Conservation (phyloP, 1,284 basidiomycete species). For the Gastroboletus turbinatus region DNA sequence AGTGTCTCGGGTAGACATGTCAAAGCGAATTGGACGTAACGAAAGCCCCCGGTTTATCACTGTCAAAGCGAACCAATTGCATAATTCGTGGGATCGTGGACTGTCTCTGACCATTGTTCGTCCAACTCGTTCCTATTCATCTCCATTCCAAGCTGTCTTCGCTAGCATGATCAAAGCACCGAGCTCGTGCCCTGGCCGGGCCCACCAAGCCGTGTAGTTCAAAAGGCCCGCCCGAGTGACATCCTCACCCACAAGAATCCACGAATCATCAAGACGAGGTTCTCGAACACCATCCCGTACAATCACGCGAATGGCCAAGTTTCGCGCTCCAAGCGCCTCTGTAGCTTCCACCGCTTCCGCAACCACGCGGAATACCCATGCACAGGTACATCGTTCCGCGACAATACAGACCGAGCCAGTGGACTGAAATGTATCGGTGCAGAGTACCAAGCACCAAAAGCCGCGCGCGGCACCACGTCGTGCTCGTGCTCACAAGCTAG, state of each 20-base stretch:
- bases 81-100: slow-evolving; percentile 16
- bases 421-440: neutral
- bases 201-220: slow-evolving; percentile 2
- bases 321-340: slow-evolving; percentile 24
- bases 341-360: neutral
- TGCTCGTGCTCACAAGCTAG: slow-evolving; percentile 13
- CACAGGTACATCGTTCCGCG: slow-evolving; percentile 12
- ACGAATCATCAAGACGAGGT: neutral
- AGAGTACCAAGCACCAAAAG: slow-evolving; percentile 12
- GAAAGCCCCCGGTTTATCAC: too few species aligned
- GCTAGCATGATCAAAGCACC: slow-evolving; percentile 23
- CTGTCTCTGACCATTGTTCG: slow-evolving; percentile 25
- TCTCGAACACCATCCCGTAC: neutral
- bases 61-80: slow-evolving; percentile 14
- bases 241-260: neutral
- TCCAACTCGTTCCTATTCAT: slow-evolving; percentile 5
- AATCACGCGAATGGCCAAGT: slow-evolving; percentile 16
- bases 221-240: slow-evolving; percentile 17
- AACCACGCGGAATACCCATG: neutral
- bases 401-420: neutral
- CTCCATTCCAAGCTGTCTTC: slow-evolving; percentile 1
- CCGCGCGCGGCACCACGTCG: slow-evolving; percentile 7
- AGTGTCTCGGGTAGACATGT: slow-evolving; percentile 24
- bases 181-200: neutral
- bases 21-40: slow-evolving; percentile 15